These are phyloP conservation scores for Calonectria pteridis DNA, from an alignment of 2,329 filamentous ascomycete genomes.

Conservation along the genomic window DNA sequence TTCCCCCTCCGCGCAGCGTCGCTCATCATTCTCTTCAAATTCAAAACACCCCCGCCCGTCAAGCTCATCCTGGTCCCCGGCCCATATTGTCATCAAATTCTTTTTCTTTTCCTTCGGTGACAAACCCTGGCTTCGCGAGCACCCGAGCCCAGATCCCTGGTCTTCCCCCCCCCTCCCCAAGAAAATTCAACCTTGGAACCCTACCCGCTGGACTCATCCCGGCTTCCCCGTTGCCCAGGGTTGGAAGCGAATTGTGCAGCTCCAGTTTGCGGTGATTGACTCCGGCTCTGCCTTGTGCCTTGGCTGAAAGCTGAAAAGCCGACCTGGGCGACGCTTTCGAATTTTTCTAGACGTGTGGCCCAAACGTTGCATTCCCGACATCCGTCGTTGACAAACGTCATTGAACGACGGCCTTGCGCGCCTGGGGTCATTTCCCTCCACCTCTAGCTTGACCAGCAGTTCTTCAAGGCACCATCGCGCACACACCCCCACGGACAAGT, in stretches of 20 bases:
- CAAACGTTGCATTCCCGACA: constrained; percentile 17
- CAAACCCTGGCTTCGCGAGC: constrained; percentile 8
- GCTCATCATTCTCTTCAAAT: constrained; percentile 11
- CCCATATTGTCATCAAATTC: constrained; percentile 17
- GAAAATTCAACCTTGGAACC: constrained; percentile 26
- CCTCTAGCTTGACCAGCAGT: constrained; percentile 12
- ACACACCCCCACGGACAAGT: neutral
- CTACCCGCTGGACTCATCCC: constrained; percentile 29
- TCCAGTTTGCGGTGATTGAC: constrained; percentile 26
- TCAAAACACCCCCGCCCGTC: constrained; percentile 8
- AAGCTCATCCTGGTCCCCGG: constrained; percentile 6
- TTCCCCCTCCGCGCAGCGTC: neutral
- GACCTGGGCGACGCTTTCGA: constrained; percentile 11
- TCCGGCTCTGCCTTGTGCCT: constrained; percentile 32
- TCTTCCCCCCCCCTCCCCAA: constrained; percentile 24
- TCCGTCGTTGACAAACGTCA: constrained; percentile 25
- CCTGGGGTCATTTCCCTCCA: constrained; percentile 22
- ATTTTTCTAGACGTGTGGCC: constrained; percentile 19
- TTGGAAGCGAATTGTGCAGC: constrained; percentile 41
- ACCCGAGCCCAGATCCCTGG: constrained; percentile 28
- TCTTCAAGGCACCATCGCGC: constrained; percentile 4
- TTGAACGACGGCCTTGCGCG: constrained; percentile 17
- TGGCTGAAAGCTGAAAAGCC: constrained; percentile 34
- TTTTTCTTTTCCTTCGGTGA: constrained; percentile 14
- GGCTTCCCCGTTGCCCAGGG: constrained; percentile 45